Conservation (phyloP, 768 basidiomycete genomes). For the Lactarius evosmus region DNA sequence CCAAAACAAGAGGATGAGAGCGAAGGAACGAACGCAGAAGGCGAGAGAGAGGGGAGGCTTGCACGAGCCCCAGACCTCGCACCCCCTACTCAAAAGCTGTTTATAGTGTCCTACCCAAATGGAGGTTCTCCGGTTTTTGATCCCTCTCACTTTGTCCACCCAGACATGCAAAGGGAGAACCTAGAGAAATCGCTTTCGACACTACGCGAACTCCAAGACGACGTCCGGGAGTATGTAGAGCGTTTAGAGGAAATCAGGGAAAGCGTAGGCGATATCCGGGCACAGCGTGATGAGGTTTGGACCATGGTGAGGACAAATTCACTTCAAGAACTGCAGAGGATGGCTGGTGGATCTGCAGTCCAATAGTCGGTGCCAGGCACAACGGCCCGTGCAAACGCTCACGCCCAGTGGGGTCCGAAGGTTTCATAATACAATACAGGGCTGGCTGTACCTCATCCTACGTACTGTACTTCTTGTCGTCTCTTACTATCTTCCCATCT, state of each 20-base stretch:
- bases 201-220: slow-evolving; percentile 79
- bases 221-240: slow-evolving; percentile 83
- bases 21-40: slow-evolving; percentile 37
- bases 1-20: slow-evolving; percentile 69
- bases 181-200: slow-evolving; percentile 73
- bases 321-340: slow-evolving; percentile 69
- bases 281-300: slow-evolving; percentile 74
- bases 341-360: slow-evolving; percentile 37
- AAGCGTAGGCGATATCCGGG: slow-evolving; percentile 67
- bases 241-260: slow-evolving; percentile 82
- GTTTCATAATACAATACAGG: slow-evolving; percentile 18
- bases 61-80: slow-evolving; percentile 65
- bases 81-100: slow-evolving; percentile 62
- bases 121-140: slow-evolving; percentile 50
- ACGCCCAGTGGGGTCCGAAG: background rate
- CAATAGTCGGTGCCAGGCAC: slow-evolving; percentile 3
- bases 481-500: background rate
- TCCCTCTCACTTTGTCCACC: slow-evolving; percentile 59
- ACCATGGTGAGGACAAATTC: slow-evolving; percentile 70
- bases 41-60: slow-evolving; percentile 43
- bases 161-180: slow-evolving; percentile 63
- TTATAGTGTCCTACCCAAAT: slow-evolving; percentile 52
- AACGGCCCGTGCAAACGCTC: background rate
- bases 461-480: background rate
- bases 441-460: background rate